phyloP scores from a whole-genome alignment of 495 filamentous ascomycete genomes.

The Penicillium steckii region DNA sequence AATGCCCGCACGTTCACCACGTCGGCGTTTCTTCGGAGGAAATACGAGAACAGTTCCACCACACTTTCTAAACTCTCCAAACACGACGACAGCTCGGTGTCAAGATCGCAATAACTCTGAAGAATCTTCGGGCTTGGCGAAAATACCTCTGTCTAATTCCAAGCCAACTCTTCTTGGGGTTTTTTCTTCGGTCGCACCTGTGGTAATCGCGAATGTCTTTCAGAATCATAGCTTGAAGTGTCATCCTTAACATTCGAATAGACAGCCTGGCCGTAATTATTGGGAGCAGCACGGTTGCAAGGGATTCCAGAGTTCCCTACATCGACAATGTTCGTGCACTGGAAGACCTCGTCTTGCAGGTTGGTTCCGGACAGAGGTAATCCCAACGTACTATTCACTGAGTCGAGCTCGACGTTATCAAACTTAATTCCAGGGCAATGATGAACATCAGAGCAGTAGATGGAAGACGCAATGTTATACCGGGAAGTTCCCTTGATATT shows the following conservation, averaged over 20 bases:
- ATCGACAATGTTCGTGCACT: conserved; percentile 23
- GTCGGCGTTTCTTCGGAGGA: conserved; percentile 9
- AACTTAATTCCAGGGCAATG: conserved; percentile 51
- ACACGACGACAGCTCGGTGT: not conserved
- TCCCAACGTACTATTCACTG: conserved; percentile 21
- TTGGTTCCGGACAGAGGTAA: conserved; percentile 22
- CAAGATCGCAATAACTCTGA: not conserved
- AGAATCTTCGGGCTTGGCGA: not conserved
- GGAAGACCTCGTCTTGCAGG: conserved; percentile 24
- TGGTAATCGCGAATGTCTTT: not conserved
- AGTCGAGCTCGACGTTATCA: conserved; percentile 48
- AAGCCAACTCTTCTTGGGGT: conserved; percentile 2
- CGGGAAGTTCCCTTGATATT: conserved; percentile 55
- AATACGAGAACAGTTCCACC: conserved; percentile 1
- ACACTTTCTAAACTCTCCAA: not conserved
- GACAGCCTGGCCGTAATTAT: conserved; percentile 21
- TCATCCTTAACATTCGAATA: conserved; percentile 17
- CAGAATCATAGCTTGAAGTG: not conserved
- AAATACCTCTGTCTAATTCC: not conserved
- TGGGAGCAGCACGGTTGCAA: conserved; percentile 23
- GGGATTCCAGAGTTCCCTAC: conserved; percentile 18
- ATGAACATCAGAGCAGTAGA: conserved; percentile 49
- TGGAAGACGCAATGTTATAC: conserved; percentile 54
- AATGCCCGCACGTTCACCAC: not conserved
- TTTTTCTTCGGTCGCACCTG: conserved; percentile 1